phyloP scores from a whole-genome alignment of 192 early-diverging fungal genomes.

The Lobulomyces angularis region DNA sequence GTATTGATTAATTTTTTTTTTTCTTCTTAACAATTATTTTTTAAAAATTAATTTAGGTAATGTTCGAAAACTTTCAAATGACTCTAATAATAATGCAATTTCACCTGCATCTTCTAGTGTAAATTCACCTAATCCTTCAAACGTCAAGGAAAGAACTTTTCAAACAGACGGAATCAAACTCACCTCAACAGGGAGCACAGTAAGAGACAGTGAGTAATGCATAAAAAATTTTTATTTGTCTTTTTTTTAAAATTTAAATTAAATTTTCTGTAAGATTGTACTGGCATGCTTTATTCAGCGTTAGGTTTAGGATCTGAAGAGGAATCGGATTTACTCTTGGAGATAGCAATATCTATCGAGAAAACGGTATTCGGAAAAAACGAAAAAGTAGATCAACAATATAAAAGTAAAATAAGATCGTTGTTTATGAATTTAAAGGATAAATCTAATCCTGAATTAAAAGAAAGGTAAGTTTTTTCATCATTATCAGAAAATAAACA shows the following conservation, averaged over 20 bases:
- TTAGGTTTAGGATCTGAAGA: not conserved
- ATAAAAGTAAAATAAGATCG: constrained; percentile 64
- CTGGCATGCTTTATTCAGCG: constrained; percentile 15
- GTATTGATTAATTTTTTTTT: constrained; percentile 24
- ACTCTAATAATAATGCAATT: no score
- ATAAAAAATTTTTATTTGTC: not conserved
- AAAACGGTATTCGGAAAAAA: constrained; percentile 40
- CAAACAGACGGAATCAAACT: no score
- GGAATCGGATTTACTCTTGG: no score
- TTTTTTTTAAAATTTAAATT: constrained; percentile 26
- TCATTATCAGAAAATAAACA: no score
- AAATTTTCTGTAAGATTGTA: constrained; percentile 8
- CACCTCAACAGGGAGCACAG: no score
- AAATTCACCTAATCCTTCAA: no score
- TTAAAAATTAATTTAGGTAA: constrained; percentile 9
- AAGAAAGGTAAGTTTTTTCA: no score
- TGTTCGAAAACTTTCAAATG: no score
- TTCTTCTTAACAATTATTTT: constrained; percentile 4
- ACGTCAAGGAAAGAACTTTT: no score
- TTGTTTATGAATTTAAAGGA: constrained; percentile 65
- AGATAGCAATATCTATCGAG: constrained; percentile 35
- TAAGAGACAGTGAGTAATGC: no score
- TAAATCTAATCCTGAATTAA: constrained; percentile 65
- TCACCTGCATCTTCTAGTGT: no score
- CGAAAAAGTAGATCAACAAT: constrained; percentile 31